Evolutionary conservation across 768 basidiomycete species (phyloP).

Genomic region (Xanthoconium stramineum): DNA sequence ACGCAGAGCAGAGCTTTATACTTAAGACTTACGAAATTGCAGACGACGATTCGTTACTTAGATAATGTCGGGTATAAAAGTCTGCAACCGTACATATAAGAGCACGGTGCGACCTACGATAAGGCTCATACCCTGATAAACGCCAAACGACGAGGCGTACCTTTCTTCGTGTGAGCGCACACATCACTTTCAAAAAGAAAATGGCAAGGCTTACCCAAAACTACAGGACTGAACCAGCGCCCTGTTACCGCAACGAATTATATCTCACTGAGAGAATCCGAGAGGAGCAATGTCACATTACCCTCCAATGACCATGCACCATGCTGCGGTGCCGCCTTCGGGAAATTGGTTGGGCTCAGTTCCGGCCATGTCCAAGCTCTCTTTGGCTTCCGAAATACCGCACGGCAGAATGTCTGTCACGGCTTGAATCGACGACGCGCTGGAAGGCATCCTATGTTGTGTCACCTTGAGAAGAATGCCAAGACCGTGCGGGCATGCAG

Average conservation of each 20-base stretch:
- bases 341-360: slow-evolving; percentile 17
- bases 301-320: slow-evolving; percentile 25
- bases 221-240: slow-evolving; percentile 31
- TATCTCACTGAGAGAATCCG: neutral
- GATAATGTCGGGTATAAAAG: slow-evolving; percentile 38
- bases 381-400: neutral
- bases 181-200: neutral
- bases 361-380: neutral
- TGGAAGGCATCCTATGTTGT: slow-evolving; percentile 2
- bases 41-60: slow-evolving; percentile 33
- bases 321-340: slow-evolving; percentile 28
- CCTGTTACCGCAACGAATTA: slow-evolving; percentile 9
- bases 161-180: slow-evolving; percentile 15
- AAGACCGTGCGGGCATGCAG: neutral
- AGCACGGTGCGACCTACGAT: neutral
- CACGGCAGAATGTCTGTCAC: neutral
- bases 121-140: slow-evolving; percentile 35
- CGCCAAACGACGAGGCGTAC: slow-evolving; percentile 36
- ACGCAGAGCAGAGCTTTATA: neutral
- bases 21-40: slow-evolving; percentile 34
- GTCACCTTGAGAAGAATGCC: neutral
- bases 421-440: slow-evolving; percentile 1
- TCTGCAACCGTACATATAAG: slow-evolving; percentile 21
- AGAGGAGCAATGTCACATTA: neutral
- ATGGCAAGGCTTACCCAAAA: slow-evolving; percentile 25